Conservation (phyloP, 2,329 filamentous ascomycete genomes). For the Penicillium sp. region DNA sequence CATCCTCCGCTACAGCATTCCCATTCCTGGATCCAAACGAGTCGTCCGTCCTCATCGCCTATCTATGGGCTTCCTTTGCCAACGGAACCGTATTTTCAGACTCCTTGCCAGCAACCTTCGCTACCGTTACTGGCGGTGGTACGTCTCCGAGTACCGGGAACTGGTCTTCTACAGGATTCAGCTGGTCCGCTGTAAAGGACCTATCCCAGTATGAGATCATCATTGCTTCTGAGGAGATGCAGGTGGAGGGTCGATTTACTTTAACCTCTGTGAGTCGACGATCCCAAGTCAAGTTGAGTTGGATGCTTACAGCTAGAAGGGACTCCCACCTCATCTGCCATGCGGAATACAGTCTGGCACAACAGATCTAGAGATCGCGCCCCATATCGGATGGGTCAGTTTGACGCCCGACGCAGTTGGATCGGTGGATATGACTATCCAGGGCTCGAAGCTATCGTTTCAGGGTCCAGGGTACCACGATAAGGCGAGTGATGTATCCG, state of each 20-base stretch:
- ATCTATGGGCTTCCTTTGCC: conserved; percentile 26
- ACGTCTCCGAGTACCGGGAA: conserved; percentile 1
- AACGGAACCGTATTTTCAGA: conserved; percentile 21
- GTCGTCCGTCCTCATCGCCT: conserved; percentile 21
- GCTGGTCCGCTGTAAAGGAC: conserved; percentile 7
- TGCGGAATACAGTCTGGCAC: conserved; percentile 11
- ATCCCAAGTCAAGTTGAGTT: not conserved
- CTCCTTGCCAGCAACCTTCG: conserved; percentile 15
- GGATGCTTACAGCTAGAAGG: not conserved
- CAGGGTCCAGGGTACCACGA: conserved; percentile 45
- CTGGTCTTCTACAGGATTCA: conserved; percentile 13
- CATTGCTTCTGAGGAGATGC: conserved; percentile 10
- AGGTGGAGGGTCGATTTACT: conserved; percentile 11
- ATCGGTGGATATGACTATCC: conserved; percentile 28
- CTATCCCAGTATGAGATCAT: conserved; percentile 13
- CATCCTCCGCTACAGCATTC: conserved; percentile 31
- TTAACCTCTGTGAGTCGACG: conserved; percentile 11
- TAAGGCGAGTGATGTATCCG: conserved; percentile 30
- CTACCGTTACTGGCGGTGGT: conserved; percentile 5
- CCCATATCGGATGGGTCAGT: conserved; percentile 40
- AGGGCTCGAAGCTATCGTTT: conserved; percentile 32
- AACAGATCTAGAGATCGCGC: conserved; percentile 16
- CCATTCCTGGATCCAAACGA: conserved; percentile 27
- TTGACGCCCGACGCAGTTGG: conserved; percentile 35
- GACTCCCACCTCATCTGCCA: conserved; percentile 11